These are phyloP conservation scores for Vitis riparia DNA, from an alignment of 164 flowering plant species.

Conservation along the genomic window DNA sequence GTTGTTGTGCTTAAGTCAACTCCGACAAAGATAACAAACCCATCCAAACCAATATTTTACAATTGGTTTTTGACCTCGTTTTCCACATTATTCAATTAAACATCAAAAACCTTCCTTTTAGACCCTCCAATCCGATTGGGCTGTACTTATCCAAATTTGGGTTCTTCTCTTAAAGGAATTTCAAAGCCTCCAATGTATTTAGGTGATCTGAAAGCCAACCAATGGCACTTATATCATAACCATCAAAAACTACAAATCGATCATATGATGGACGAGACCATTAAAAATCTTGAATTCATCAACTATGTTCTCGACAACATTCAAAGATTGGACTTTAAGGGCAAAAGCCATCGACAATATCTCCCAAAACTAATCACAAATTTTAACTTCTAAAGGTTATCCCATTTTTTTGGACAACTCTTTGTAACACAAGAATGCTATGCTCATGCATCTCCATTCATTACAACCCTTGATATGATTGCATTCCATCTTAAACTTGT, in stretches of 20 bases:
- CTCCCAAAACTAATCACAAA: slow-evolving; percentile 81
- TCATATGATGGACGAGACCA: slow-evolving; percentile 79
- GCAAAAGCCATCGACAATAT: slow-evolving; percentile 84
- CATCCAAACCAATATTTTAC: no score
- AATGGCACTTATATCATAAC: slow-evolving; percentile 86
- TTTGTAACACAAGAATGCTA: no score
- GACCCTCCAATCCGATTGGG: slow-evolving; percentile 56
- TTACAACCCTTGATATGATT: no score
- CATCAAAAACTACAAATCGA: slow-evolving; percentile 89
- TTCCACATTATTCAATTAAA: slow-evolving; percentile 86
- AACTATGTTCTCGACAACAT: slow-evolving; percentile 53
- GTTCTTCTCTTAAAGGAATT: slow-evolving; percentile 61
- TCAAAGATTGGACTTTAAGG: slow-evolving; percentile 69
- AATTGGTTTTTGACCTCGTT: no score
- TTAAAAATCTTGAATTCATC: slow-evolving; percentile 59
- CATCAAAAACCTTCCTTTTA: slow-evolving; percentile 74
- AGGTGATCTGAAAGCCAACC: slow-evolving; percentile 91
- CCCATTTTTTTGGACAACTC: slow-evolving; percentile 78
- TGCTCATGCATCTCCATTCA: no score
- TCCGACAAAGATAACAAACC: no score
- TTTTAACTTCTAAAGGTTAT: slow-evolving; percentile 40
- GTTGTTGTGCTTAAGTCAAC: no score
- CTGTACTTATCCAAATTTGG: slow-evolving; percentile 83
- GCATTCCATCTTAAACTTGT: no score
- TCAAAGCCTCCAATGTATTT: slow-evolving; percentile 51